These are phyloP conservation scores for Plasmodium vivax DNA, from an alignment of 169 alveolate species.

Conservation along the genomic window DNA sequence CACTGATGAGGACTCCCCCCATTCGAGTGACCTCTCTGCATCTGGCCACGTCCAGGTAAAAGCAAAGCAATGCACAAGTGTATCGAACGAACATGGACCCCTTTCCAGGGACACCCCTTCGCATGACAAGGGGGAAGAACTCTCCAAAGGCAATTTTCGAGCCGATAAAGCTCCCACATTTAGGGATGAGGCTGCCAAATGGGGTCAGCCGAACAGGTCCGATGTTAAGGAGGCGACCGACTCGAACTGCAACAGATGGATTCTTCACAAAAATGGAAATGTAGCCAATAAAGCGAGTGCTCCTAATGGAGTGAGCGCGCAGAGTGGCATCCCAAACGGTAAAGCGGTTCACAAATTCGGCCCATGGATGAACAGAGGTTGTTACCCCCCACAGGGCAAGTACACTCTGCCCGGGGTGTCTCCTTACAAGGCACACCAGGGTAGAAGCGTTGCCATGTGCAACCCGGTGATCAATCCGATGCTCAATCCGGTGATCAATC, in stretches of 20 bases:
- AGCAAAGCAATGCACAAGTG: background rate
- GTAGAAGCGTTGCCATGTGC: background rate
- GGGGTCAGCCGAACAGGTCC: background rate
- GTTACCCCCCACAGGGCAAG: background rate
- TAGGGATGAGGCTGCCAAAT: background rate
- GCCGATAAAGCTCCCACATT: background rate
- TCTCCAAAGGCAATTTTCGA: background rate
- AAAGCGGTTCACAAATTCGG: background rate
- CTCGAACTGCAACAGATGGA: background rate
- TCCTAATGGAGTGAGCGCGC: background rate
- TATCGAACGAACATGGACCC: background rate
- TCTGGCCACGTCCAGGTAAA: background rate
- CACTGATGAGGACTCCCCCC: background rate
- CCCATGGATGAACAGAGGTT: background rate
- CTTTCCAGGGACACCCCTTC: background rate
- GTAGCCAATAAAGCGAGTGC: background rate
- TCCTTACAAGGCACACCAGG: background rate
- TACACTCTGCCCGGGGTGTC: background rate
- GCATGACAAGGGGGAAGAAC: background rate
- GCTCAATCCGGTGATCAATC: background rate
- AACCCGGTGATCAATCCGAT: background rate
- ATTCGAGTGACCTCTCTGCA: background rate
- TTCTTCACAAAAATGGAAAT: background rate
- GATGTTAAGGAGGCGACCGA: background rate
- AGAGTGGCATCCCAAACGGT: background rate